phyloP scores from a whole-genome alignment of 805 yeast species.

The Candida maris region DNA sequence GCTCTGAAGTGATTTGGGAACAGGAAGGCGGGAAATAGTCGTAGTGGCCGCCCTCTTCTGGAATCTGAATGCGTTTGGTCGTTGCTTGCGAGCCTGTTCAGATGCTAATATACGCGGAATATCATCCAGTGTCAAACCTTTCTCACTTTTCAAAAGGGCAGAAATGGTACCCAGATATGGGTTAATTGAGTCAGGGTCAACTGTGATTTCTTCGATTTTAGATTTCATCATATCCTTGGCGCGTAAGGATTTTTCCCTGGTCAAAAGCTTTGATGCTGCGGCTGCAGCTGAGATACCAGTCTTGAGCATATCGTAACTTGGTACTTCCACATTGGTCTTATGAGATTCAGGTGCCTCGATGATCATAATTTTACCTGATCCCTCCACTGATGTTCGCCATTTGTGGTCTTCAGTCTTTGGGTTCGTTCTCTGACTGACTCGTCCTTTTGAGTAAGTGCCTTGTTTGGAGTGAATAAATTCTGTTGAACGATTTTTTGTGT shows the following conservation, averaged over 20 bases:
- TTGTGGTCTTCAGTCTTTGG: conserved; percentile 67
- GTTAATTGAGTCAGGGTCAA: conserved; percentile 20
- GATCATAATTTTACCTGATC: conserved; percentile 61
- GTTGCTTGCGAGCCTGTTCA: conserved; percentile 88
- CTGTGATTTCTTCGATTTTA: conserved; percentile 29
- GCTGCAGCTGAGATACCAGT: conserved; percentile 4
- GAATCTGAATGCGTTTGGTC: conserved; percentile 89
- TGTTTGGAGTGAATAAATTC: conserved; percentile 64
- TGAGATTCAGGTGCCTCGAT: conserved; percentile 58
- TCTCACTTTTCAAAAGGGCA: conserved; percentile 71
- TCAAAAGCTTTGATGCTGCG: conserved; percentile 18
- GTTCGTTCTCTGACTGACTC: too few relatives aligned
- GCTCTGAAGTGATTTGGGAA: conserved; percentile 27
- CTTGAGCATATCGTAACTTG: conserved; percentile 14
- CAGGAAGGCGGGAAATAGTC: conserved; percentile 35
- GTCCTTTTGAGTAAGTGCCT: conserved; percentile 69
- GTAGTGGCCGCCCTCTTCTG: conserved; percentile 43
- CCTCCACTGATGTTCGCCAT: conserved; percentile 48
- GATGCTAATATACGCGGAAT: conserved; percentile 96
- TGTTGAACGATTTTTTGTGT: neutral
- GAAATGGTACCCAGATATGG: conserved; percentile 56
- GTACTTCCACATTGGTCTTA: conserved; percentile 30
- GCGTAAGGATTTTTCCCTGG: conserved; percentile 22
- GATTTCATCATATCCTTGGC: conserved; percentile 29
- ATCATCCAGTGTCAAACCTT: conserved; percentile 87